Evolutionary conservation across 257 asterid genomes (phyloP).

Genomic region (Solanum piurae): DNA sequence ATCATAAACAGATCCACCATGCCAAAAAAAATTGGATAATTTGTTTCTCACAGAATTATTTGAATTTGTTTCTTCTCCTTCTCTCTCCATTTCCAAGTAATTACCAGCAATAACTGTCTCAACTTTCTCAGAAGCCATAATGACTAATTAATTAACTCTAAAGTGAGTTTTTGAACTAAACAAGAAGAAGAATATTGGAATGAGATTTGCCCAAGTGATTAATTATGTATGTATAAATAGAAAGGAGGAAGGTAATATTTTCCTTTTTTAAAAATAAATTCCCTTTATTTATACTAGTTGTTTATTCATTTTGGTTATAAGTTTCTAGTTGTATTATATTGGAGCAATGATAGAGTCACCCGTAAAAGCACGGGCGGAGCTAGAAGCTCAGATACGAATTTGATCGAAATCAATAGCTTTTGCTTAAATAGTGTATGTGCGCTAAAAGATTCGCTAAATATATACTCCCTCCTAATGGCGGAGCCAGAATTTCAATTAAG

Average conservation of each 20-base stretch:
- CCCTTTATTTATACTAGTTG: background rate
- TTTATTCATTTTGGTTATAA: background rate
- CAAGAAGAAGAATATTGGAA: background rate
- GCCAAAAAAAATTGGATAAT: slow-evolving; percentile 60
- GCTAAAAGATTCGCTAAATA: background rate
- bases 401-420: no score
- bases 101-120: slow-evolving; percentile 78
- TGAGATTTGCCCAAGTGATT: background rate
- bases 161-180: background rate
- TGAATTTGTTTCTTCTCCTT: slow-evolving; percentile 36
- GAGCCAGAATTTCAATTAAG: no score
- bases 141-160: background rate
- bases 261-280: background rate
- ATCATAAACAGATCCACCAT: slow-evolving; percentile 92
- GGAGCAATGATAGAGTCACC: slow-evolving; percentile 37
- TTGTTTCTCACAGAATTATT: slow-evolving; percentile 31
- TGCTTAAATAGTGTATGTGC: background rate
- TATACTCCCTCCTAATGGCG: no score
- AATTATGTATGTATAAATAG: background rate
- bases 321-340: background rate
- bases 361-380: background rate
- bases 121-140: slow-evolving; percentile 71
- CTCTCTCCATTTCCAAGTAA: slow-evolving; percentile 74
- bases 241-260: background rate
- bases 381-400: background rate